Conservation (phyloP, 495 filamentous ascomycete species). For the Penicillium daleae region DNA sequence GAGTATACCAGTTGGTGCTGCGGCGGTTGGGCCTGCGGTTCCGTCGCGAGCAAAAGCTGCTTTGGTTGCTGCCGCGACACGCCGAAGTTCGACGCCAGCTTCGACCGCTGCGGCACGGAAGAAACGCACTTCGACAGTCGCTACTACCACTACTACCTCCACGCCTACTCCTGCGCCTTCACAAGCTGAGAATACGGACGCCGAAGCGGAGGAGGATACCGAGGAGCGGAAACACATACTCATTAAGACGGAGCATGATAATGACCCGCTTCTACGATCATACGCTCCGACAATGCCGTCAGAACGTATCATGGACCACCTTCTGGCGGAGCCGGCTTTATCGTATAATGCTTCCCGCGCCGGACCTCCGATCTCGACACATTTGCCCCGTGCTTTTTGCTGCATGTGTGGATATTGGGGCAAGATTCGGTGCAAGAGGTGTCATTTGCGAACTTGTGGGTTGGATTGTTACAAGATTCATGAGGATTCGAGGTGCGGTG, state of each 20-base stretch:
- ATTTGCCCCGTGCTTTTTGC: constrained; percentile 75
- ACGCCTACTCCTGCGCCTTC: constrained; percentile 16
- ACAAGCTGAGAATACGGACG: constrained; percentile 16
- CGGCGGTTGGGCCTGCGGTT: constrained; percentile 44
- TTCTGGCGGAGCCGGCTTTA: constrained; percentile 73
- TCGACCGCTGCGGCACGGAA: constrained; percentile 10
- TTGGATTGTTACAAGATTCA: constrained; percentile 80
- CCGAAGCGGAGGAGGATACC: constrained; percentile 32
- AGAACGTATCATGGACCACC: constrained; percentile 65
- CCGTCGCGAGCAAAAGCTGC: constrained; percentile 15
- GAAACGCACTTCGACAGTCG: constrained; percentile 26
- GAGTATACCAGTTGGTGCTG: constrained; percentile 13
- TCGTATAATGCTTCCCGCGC: constrained; percentile 80
- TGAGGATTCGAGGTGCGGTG: constrained; percentile 77
- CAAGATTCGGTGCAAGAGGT: constrained; percentile 80
- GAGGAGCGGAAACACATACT: constrained; percentile 32
- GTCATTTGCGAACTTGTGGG: constrained; percentile 78
- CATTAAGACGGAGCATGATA: constrained; percentile 52
- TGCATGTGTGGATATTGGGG: constrained; percentile 95
- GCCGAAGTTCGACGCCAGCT: constrained; percentile 44
- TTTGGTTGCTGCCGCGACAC: constrained; percentile 16
- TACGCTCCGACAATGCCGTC: constrained; percentile 67
- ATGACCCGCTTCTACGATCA: constrained; percentile 65
- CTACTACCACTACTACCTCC: constrained; percentile 15
- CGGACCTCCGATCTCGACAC: constrained; percentile 51